Conservation (phyloP, 805 yeast species). For the Lachancea fermentati region DNA sequence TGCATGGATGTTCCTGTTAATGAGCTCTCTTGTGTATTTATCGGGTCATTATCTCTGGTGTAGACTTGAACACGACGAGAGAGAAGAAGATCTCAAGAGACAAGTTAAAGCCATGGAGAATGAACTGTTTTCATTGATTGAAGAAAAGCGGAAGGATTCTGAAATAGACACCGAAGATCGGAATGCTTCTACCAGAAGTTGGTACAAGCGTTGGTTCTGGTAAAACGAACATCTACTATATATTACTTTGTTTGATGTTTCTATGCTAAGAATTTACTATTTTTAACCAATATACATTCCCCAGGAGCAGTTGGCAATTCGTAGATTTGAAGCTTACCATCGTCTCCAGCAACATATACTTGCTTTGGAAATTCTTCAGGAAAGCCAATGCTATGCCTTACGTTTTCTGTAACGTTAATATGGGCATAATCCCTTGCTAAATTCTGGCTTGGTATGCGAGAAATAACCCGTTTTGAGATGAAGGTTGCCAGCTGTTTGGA, state of each 20-base stretch:
- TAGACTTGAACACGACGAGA: slow-evolving; percentile 25
- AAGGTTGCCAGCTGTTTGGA: slow-evolving; percentile 23
- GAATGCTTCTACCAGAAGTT: slow-evolving; percentile 5
- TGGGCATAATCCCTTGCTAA: slow-evolving; percentile 28
- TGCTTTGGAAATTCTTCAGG: slow-evolving; percentile 30
- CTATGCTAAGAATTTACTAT: slow-evolving; percentile 12
- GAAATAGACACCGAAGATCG: neutral
- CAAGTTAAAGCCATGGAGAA: slow-evolving; percentile 16
- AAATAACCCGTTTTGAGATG: slow-evolving; percentile 23
- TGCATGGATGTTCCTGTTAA: slow-evolving; percentile 27
- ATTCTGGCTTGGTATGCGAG: slow-evolving; percentile 28
- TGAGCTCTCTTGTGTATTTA: slow-evolving; percentile 30
- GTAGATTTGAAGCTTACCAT: slow-evolving; percentile 25
- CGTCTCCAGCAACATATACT: slow-evolving; percentile 26
- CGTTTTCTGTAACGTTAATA: slow-evolving; percentile 21
- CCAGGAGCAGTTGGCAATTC: slow-evolving; percentile 26
- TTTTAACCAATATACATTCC: slow-evolving; percentile 27
- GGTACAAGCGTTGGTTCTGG: slow-evolving; percentile 18
- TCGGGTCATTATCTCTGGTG: slow-evolving; percentile 27
- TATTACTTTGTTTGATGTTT: neutral
- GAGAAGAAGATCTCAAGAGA: slow-evolving; percentile 18
- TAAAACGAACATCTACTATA: slow-evolving; percentile 3
- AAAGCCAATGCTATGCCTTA: slow-evolving; percentile 23
- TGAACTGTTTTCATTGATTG: slow-evolving; percentile 5
- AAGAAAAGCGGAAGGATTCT: slow-evolving; percentile 2